Evolutionary conservation across 2,329 filamentous ascomycete genomes (phyloP), one percentile per base, ranked within the genome.

Genomic region (Xylariomycetidae sp.): DNA sequence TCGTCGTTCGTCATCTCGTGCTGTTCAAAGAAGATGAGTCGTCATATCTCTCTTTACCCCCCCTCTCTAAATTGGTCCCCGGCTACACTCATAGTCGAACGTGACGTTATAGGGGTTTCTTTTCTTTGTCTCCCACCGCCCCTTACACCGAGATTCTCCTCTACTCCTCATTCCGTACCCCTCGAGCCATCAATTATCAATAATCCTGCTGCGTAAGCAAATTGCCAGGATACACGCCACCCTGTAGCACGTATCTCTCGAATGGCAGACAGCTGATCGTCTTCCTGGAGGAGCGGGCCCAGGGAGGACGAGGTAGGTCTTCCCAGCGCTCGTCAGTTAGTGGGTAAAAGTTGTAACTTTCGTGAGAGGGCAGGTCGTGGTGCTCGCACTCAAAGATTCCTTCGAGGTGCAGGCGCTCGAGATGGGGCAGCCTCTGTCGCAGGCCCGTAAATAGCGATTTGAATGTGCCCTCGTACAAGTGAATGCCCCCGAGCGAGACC

Each of bases 321-420:
- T 56, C 51, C 64, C 64, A 67, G 12, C 61, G 44, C 34, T 67
- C 64, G 43, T 65, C 58, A 19, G 62, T 62, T 30, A 62, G 50
- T 2, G 63, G 56, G 30, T 59, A 58, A 41, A 69, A 69, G 40
- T 58, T 56, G 49, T 65, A 67, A 11, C 54, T 48, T 45, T 69
- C 64, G 41, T 61, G 52, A 9, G 59, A 52, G 18, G 51, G 54
- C 2, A 60, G 48, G 43, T 57, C 55, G 23, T 54, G 53, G 31
- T 61, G 57, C 16, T 63, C 61, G 28, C 63, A 65, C 40, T 64
- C 60, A 28, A 67, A 63, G 31, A 68, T 64, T 4, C 69, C 69
- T 38, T 69, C 64, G 30, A 71, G 52, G 32, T 66, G 62, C 33
- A 70, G 53, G 14, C 61, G 58, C 41, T 65, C 53, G 23, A 70